Percentiles rank a stretch among this genome's conserved stretches.
phyloP scores from a whole-genome alignment of 805 yeast genomes.

The Metschnikowia kunwiensis region DNA sequence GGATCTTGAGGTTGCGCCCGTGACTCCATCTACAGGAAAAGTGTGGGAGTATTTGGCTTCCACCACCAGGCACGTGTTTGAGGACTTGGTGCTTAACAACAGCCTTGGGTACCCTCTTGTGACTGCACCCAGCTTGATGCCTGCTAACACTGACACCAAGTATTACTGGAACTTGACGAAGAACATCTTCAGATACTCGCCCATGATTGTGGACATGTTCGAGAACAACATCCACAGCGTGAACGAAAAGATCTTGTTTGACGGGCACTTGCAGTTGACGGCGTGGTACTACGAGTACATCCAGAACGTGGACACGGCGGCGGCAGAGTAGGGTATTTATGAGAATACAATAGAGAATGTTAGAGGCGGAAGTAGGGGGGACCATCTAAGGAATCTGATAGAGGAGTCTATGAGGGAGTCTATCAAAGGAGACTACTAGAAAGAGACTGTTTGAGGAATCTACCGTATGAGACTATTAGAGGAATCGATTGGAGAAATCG shows the following conservation, averaged over 20 bases:
- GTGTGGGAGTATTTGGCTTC: slow-evolving; percentile 45
- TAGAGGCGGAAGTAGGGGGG: too few relatives aligned
- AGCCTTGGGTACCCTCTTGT: slow-evolving; percentile 27
- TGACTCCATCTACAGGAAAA: slow-evolving; percentile 23
- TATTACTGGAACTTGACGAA: slow-evolving; percentile 61
- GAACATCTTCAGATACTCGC: slow-evolving; percentile 60
- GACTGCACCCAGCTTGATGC: slow-evolving; percentile 57
- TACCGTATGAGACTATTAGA: too few relatives aligned
- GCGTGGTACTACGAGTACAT: slow-evolving; percentile 45
- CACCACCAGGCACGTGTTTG: slow-evolving; percentile 44
- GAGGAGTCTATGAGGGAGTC: too few relatives aligned
- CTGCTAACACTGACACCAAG: slow-evolving; percentile 71
- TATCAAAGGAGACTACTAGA: too few relatives aligned
- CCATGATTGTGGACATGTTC: slow-evolving; percentile 31
- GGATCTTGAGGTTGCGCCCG: slow-evolving; percentile 15
- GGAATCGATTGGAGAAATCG: too few relatives aligned
- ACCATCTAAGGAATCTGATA: too few relatives aligned
- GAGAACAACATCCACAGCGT: slow-evolving; percentile 43
- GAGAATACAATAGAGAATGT: too few relatives aligned
- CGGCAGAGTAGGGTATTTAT: slow-evolving; percentile 9
- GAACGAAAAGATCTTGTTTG: slow-evolving; percentile 54
- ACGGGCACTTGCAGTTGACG: slow-evolving; percentile 57
- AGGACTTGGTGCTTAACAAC: slow-evolving; percentile 40
- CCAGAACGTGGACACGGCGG: slow-evolving; percentile 16
- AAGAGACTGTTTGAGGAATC: background rate